These are phyloP conservation scores for Pythium oligandrum DNA, from an alignment of 352 stramenopile species.

Conservation along the genomic window DNA sequence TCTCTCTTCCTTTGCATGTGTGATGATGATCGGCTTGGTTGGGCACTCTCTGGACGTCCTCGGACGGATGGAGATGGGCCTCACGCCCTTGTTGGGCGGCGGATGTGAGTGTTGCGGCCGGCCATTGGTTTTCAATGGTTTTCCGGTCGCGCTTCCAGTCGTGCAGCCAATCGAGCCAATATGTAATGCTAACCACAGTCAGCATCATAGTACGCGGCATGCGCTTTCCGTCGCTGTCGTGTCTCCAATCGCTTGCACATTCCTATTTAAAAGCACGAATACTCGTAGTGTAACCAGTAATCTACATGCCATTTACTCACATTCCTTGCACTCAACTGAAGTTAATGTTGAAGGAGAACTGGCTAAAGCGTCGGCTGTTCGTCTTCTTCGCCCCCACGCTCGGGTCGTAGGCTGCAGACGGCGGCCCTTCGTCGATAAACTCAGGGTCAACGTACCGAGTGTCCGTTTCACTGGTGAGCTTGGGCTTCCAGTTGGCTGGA, in stretches of 20 bases:
- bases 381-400: constrained; percentile 55
- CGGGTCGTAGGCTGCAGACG: constrained; percentile 75
- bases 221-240: constrained; percentile 57
- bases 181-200: constrained; percentile 26
- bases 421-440: constrained; percentile 83
- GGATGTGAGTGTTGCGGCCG: constrained; percentile 64
- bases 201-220: constrained; percentile 83
- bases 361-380: constrained; percentile 82
- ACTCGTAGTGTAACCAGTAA: no score
- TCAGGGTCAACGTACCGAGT: constrained; percentile 86
- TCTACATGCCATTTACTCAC: no score
- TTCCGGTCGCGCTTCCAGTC: constrained; percentile 47
- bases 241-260: constrained; percentile 79
- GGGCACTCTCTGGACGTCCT: constrained; percentile 12
- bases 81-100: constrained; percentile 21
- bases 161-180: constrained; percentile 35
- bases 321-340: constrained; percentile 18
- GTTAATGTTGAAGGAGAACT: constrained; percentile 90
- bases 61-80: constrained; percentile 25
- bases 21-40: constrained; percentile 20
- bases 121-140: constrained; percentile 80
- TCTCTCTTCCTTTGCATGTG: constrained; percentile 13
- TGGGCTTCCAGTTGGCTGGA: constrained; percentile 77
- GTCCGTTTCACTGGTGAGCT: constrained; percentile 81
- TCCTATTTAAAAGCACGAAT: constrained; percentile 1